Evolutionary conservation across 352 stramenopile species (phyloP).

Genomic region (Globisporangium rhizosaccharum): DNA sequence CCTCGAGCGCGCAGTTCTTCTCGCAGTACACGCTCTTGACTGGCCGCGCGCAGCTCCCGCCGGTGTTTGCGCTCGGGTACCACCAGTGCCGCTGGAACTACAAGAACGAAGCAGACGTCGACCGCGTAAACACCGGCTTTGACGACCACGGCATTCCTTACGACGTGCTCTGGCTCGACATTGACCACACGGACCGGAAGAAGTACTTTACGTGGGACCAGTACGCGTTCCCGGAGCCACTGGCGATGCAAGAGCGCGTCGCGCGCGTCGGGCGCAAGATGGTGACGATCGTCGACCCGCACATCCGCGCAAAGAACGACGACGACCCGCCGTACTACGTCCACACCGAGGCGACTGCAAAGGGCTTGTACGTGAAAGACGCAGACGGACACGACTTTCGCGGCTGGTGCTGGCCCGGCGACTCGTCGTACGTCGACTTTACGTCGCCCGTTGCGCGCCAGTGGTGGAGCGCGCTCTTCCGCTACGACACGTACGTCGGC

Average conservation of each 20-base stretch:
- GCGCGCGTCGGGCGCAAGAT: conserved; percentile 92
- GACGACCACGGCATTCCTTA: conserved; percentile 98
- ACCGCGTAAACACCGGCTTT: conserved; percentile 85
- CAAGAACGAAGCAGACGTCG: conserved; percentile 96
- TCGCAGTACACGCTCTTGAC: conserved; percentile 93
- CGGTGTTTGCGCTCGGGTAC: conserved; percentile 96
- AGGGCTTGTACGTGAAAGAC: conserved; percentile 96
- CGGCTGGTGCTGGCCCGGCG: conserved; percentile 99
- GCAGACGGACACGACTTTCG: conserved; percentile 96
- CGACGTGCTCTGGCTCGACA: conserved; percentile 99
- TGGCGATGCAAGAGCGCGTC: conserved; percentile 93
- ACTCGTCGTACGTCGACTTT: conserved; percentile 98
- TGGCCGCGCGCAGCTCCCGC: conserved; percentile 89
- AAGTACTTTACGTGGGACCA: conserved; percentile 98
- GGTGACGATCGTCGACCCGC: conserved; percentile 99
- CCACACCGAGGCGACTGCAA: conserved; percentile 65
- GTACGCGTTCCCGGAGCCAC: conserved; percentile 93
- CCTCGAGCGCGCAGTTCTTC: conserved; percentile 78
- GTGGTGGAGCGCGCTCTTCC: conserved; percentile 97
- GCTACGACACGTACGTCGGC: conserved; percentile 92
- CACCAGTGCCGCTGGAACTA: conserved; percentile 99
- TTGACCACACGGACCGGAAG: conserved; percentile 99
- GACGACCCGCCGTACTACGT: conserved; percentile 87
- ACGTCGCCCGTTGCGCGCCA: conserved; percentile 88
- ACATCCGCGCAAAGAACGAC: conserved; percentile 96